These are phyloP conservation scores for Cyberlindnera nakhonratchasimensis DNA, from an alignment of 805 yeast species.

Conservation along the genomic window DNA sequence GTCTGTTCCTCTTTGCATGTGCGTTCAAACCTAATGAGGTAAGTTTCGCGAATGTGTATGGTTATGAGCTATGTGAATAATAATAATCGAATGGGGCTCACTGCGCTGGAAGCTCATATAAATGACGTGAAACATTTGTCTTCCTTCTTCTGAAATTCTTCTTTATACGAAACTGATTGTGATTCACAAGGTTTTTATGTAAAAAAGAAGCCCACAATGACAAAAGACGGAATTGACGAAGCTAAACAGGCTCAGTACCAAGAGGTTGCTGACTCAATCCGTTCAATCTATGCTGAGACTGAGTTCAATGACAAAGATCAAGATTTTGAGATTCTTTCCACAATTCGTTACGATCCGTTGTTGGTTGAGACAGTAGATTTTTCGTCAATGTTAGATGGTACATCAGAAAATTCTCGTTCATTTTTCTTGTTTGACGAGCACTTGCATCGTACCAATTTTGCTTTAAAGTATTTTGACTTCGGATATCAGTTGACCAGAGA, in stretches of 20 bases:
- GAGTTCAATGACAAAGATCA: conserved; percentile 15
- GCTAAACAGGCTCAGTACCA: conserved; percentile 10
- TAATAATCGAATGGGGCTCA: neutral
- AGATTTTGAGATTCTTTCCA: conserved; percentile 58
- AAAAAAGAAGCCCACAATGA: neutral
- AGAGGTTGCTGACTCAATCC: conserved; percentile 3
- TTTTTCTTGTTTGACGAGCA: conserved; percentile 70
- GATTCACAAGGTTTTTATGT: too few relatives aligned
- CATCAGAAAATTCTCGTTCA: conserved; percentile 15
- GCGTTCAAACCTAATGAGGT: too few relatives aligned
- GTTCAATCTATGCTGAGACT: conserved; percentile 6
- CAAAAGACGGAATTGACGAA: conserved; percentile 5
- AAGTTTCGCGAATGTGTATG: too few relatives aligned
- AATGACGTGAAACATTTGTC: neutral
- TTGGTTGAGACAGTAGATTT: conserved; percentile 29
- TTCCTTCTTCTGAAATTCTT: neutral
- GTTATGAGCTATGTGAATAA: neutral
- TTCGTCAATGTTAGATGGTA: conserved; percentile 13
- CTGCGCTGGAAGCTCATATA: neutral
- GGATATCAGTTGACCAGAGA: conserved; percentile 40
- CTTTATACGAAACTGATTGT: too few relatives aligned
- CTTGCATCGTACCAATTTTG: conserved; percentile 50
- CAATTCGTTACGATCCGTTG: conserved; percentile 73
- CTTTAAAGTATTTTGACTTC: conserved; percentile 54
- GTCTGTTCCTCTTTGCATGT: too few relatives aligned